Percentiles rank a stretch among this genome's conserved stretches.
phyloP scores from a whole-genome alignment of 148 eudicot genomes.

The Vaccinium myrtillus region DNA sequence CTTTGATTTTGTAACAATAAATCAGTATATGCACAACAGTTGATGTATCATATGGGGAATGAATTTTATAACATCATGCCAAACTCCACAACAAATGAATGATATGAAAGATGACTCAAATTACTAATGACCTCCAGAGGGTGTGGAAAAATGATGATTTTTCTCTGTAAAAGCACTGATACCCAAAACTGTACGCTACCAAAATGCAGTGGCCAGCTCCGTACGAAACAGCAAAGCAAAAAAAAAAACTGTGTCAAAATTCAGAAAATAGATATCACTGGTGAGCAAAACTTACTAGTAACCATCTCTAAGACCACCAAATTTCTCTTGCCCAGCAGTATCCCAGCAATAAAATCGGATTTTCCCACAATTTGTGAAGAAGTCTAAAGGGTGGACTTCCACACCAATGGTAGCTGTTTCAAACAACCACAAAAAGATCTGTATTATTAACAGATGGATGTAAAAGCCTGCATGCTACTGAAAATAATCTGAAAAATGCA shows the following conservation, averaged over 20 bases:
- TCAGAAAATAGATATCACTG: too few relatives aligned
- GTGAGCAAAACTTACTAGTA: constrained; percentile 25
- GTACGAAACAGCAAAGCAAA: neutral
- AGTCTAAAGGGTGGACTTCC: constrained; percentile 39
- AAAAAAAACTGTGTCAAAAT: neutral
- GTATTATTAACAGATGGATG: neutral
- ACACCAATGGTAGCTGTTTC: constrained; percentile 37
- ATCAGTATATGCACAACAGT: neutral
- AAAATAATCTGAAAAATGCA: neutral
- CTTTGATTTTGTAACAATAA: neutral
- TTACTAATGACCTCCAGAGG: neutral
- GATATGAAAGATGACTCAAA: neutral
- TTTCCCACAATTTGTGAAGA: constrained; percentile 28
- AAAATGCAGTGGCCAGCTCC: neutral
- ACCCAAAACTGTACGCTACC: neutral
- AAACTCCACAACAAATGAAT: neutral
- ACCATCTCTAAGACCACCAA: constrained; percentile 42
- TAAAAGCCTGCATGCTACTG: neutral
- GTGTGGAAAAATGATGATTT: neutral
- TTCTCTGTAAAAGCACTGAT: neutral
- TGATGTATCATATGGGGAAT: neutral
- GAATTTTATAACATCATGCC: neutral
- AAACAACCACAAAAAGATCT: neutral
- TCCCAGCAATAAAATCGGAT: constrained; percentile 41
- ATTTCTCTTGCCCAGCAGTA: constrained; percentile 44